Conservation (phyloP, 805 yeast genomes). For the Candida caryicola region DNA sequence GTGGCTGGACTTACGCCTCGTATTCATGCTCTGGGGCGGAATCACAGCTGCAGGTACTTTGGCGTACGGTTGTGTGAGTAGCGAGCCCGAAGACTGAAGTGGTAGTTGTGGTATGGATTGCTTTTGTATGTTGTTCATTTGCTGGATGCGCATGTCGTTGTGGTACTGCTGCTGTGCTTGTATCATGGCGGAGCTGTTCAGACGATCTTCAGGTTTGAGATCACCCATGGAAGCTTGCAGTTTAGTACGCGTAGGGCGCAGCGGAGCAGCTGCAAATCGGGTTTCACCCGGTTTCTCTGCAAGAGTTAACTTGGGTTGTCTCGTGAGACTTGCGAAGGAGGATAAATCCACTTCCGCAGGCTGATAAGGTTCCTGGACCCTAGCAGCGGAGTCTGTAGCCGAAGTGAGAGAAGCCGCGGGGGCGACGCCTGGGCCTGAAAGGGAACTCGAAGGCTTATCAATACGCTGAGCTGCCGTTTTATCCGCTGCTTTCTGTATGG, state of each 20-base stretch:
- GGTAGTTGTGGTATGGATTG: slow-evolving; percentile 1
- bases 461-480: not conserved
- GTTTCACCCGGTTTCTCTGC: not conserved
- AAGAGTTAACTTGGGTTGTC: slow-evolving; percentile 33
- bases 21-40: slow-evolving; percentile 23
- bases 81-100: not conserved
- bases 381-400: not conserved
- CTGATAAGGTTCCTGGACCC: slow-evolving; percentile 32
- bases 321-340: slow-evolving; percentile 42
- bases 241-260: no score
- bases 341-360: slow-evolving; percentile 47
- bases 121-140: slow-evolving; percentile 2
- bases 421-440: no score
- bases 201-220: slow-evolving; percentile 1
- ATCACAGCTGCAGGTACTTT: slow-evolving; percentile 23
- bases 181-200: not conserved
- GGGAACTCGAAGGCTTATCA: no score
- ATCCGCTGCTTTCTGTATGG: not conserved
- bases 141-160: slow-evolving; percentile 4
- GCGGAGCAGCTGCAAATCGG: slow-evolving; percentile 2
- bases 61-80: not conserved
- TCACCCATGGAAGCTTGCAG: slow-evolving; percentile 1
- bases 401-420: not conserved
- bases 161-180: slow-evolving; percentile 8
- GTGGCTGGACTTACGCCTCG: slow-evolving; percentile 13